Conservation (phyloP, 73 alveolate species). For the Paramecium pentaurelia region DNA sequence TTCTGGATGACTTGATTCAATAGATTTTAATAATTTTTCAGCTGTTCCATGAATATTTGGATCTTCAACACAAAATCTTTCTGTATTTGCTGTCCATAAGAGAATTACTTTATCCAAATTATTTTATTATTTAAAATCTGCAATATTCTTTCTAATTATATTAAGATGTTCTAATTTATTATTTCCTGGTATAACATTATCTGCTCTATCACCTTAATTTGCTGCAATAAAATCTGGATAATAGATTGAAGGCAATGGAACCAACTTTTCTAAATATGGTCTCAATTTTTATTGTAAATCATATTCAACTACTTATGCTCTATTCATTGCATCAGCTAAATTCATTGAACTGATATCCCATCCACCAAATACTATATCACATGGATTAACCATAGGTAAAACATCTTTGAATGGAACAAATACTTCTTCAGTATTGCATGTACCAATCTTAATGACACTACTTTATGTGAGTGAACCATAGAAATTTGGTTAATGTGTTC, state of each 20-base stretch:
- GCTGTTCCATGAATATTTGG: slow-evolving; percentile 80
- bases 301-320: slow-evolving; percentile 88
- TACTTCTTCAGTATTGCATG: slow-evolving; percentile 63
- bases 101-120: slow-evolving; percentile 81
- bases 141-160: slow-evolving; percentile 73
- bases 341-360: slow-evolving; percentile 94
- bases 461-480: slow-evolving; percentile 91
- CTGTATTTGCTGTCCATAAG: slow-evolving; percentile 93
- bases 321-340: slow-evolving; percentile 84
- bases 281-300: slow-evolving; percentile 58
- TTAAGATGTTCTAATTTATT: slow-evolving; percentile 81
- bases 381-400: slow-evolving; percentile 95
- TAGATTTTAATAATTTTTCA: slow-evolving; percentile 67
- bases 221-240: slow-evolving; percentile 91
- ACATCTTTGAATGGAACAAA: slow-evolving; percentile 86
- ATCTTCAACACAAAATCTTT: slow-evolving; percentile 75
- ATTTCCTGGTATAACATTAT: slow-evolving; percentile 85
- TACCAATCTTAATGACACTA: slow-evolving; percentile 84
- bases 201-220: slow-evolving; percentile 92
- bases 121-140: slow-evolving; percentile 77
- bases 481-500: slow-evolving; percentile 83
- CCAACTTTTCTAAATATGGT: slow-evolving; percentile 60
- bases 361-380: slow-evolving; percentile 84
- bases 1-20: slow-evolving; percentile 63
- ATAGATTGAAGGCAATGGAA: slow-evolving; percentile 89